Evolutionary conservation across 345 rosid species (phyloP).

Genomic region (Linum usitatissimum): DNA sequence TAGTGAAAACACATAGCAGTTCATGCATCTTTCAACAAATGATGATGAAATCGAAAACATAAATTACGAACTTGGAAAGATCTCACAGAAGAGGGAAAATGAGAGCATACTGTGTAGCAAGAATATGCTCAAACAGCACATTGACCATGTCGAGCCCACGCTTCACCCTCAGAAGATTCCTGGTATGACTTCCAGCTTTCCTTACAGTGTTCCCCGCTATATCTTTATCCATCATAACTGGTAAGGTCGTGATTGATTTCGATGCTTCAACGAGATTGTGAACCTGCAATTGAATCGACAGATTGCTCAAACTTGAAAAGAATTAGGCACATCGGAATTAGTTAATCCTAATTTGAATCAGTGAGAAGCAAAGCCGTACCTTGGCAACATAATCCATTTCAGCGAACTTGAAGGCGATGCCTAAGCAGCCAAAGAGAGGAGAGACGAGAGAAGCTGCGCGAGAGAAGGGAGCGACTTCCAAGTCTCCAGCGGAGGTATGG

Average conservation of each 20-base stretch:
- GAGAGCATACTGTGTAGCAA: slow-evolving; percentile 50
- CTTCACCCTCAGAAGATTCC: slow-evolving; percentile 86
- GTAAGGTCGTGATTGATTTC: slow-evolving; percentile 43
- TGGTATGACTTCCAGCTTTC: slow-evolving; percentile 76
- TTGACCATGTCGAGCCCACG: slow-evolving; percentile 95
- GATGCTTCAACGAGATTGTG: slow-evolving; percentile 66
- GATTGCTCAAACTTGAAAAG: no score
- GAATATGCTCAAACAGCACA: slow-evolving; percentile 69
- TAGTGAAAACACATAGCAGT: neutral
- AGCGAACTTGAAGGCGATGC: slow-evolving; percentile 93
- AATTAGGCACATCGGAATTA: neutral
- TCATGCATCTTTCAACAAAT: no score
- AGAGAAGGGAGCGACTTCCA: slow-evolving; percentile 64
- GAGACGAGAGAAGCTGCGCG: slow-evolving; percentile 84
- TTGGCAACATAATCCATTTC: slow-evolving; percentile 94
- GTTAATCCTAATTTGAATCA: neutral
- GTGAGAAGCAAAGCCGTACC: slow-evolving; percentile 21
- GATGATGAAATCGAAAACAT: no score
- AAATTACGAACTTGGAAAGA: neutral
- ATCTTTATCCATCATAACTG: slow-evolving; percentile 53
- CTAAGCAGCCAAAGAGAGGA: slow-evolving; percentile 83
- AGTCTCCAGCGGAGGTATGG: slow-evolving; percentile 20
- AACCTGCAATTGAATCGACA: no score
- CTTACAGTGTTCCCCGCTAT: slow-evolving; percentile 37
- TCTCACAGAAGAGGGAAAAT: neutral